phyloP scores from a whole-genome alignment of 306 rosid species.

The Vigna mungo region DNA sequence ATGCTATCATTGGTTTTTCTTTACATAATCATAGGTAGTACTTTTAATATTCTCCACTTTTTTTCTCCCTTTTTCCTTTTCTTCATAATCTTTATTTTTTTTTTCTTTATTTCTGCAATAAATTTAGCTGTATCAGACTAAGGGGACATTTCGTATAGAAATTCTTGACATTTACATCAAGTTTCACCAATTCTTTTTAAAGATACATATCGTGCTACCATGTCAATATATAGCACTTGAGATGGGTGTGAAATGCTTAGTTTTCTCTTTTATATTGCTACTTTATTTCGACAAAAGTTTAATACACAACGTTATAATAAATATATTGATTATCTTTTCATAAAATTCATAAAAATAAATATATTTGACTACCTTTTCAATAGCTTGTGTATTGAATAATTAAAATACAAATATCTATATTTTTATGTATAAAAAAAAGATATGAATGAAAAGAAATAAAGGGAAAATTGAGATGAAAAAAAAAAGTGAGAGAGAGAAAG shows the following conservation, averaged over 20 bases:
- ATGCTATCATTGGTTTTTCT: slow-evolving; percentile 39
- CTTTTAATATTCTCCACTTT: slow-evolving; percentile 33
- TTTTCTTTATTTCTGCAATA: background rate
- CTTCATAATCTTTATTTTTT: background rate
- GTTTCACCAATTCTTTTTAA: slow-evolving; percentile 7
- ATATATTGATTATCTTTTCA: too few relatives aligned
- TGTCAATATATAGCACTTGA: background rate
- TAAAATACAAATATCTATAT: too few relatives aligned
- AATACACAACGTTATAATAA: too few relatives aligned
- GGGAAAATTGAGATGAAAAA: too few relatives aligned
- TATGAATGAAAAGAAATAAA: too few relatives aligned
- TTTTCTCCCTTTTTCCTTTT: background rate
- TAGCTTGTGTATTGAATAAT: too few relatives aligned
- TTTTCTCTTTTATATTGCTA: background rate
- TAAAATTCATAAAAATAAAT: too few relatives aligned
- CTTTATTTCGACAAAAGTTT: too few relatives aligned
- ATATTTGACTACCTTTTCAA: too few relatives aligned
- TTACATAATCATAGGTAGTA: slow-evolving; percentile 39
- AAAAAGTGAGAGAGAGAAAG: too few relatives aligned
- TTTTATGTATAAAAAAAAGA: too few relatives aligned
- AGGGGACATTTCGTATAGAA: slow-evolving; percentile 24
- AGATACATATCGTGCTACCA: background rate
- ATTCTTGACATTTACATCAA: slow-evolving; percentile 2
- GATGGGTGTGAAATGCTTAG: background rate
- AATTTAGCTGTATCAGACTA: slow-evolving; percentile 22